A percentile compares a stretch with the other conserved stretches of the same genome.
Conservation (phyloP, 768 basidiomycete species). For the Coprinopsis cinerea region DNA sequence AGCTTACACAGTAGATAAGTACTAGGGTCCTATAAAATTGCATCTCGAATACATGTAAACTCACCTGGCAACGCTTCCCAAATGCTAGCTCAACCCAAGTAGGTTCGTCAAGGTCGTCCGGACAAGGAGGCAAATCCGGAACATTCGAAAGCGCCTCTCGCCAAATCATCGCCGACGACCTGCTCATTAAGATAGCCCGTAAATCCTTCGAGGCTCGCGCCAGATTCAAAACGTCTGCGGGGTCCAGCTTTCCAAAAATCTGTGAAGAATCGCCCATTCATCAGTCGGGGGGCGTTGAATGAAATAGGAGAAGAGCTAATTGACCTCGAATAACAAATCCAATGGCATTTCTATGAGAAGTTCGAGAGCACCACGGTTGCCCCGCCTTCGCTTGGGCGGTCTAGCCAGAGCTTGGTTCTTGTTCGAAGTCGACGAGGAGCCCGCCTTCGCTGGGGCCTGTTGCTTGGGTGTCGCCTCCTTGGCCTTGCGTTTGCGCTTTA, state of each 20-base stretch:
- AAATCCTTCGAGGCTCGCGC: constrained; percentile 30
- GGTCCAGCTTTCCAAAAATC: constrained; percentile 31
- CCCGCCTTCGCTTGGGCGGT: neutral
- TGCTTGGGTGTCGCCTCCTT: neutral
- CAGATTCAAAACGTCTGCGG: constrained; percentile 32
- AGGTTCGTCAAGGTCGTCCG: constrained; percentile 7
- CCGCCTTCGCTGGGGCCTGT: neutral
- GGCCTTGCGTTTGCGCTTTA: neutral
- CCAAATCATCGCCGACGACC: constrained; percentile 2
- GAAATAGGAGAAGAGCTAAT: no score
- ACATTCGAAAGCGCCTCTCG: neutral
- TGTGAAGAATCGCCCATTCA: constrained; percentile 9
- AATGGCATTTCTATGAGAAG: neutral
- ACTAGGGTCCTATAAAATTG: neutral
- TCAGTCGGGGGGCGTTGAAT: no score
- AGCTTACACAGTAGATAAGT: neutral
- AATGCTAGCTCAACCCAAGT: constrained; percentile 8
- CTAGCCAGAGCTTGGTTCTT: neutral
- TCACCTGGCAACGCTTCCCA: constrained; percentile 8
- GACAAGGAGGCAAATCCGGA: constrained; percentile 4
- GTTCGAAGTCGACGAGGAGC: neutral
- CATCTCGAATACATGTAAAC: neutral
- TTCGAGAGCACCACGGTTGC: neutral
- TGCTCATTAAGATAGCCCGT: constrained; percentile 20
- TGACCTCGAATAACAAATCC: neutral